Conservation (phyloP, 1,284 basidiomycete species). For the Coniferiporia sulphurascens region DNA sequence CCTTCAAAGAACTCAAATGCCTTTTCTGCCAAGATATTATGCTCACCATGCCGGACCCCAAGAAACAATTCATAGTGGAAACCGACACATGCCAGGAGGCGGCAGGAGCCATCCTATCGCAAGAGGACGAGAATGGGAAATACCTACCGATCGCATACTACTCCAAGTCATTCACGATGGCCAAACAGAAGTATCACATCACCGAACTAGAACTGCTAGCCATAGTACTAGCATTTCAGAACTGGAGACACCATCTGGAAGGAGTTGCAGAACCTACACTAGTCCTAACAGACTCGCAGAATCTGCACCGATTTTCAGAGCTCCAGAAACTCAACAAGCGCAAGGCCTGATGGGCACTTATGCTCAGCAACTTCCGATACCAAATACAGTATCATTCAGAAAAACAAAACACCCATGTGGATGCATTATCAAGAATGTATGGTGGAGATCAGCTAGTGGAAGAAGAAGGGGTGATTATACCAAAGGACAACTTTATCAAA, state of each 20-base stretch:
- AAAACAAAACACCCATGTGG: background rate
- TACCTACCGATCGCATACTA: background rate
- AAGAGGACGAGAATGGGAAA: background rate
- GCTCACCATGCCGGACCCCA: background rate
- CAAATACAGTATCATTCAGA: background rate
- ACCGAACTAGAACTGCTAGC: background rate
- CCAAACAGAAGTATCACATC: background rate
- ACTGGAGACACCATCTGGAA: background rate
- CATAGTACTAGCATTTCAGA: background rate
- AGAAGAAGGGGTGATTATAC: no score
- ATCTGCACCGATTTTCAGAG: conserved; percentile 1
- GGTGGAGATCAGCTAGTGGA: no score
- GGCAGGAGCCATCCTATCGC: background rate
- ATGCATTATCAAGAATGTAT: background rate
- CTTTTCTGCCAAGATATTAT: background rate
- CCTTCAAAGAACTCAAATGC: conserved; percentile 20
- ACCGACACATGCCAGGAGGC: background rate
- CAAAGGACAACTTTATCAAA: no score
- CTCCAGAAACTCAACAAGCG: background rate
- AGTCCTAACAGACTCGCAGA: background rate
- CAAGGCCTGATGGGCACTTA: background rate
- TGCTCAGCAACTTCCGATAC: background rate
- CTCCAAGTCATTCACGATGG: background rate
- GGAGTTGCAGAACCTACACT: background rate
- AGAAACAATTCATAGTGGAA: background rate